Evolutionary conservation across 2,329 filamentous ascomycete genomes (phyloP), one percentile per base, ranked within the genome.

Genomic region (Claviceps arundinis): DNA sequence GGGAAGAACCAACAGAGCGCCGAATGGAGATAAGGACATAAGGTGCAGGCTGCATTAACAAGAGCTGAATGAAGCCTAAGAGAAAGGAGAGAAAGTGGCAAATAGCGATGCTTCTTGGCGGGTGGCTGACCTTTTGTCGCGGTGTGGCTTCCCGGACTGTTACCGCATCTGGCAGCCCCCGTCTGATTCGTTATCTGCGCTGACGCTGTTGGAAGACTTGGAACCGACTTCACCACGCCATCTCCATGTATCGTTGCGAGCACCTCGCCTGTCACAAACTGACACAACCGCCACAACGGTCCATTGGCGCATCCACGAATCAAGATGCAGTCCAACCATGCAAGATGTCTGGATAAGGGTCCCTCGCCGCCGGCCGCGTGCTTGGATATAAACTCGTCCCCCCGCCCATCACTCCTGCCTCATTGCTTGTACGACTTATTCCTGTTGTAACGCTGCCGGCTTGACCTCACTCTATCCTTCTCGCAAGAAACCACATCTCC

Each of bases 301-400:
- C 38, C 17, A 38, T 26, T 26, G 26, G 26, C 26, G 26, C 26
- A 26, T 7, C 26, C 26, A 22, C 34, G 22, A 19, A 22, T 37
- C 19, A 37, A 48, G 37, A 17, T 42, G 47, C 8, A 34, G 26
- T 34, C 37, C 38, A 37, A 6, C 9, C 8, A 16, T 26, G 47
- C n/a, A 42, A 19, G 11, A 43, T 11, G 41, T 45, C 22, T 26
- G 5, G 22, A 26, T 13, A 45, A 26, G 42, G 42, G 22, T 45
- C 42, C 37, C 22, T 30, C 37, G 44, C 13, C 14, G 44, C 14
- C 24, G 37, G 37, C 19, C 22, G 37, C 16, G 19, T 11, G 7
- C 13, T 41, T 37, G 3, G 47, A 52, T 56, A 56, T 56, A 56
- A 54, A 48, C 54, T 41, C 42, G 48, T 30, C 19, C 24, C 16